Percentiles rank a stretch among this genome's conserved stretches.
phyloP scores from a whole-genome alignment of 257 asterid species.

The Leonotis leonurus region DNA sequence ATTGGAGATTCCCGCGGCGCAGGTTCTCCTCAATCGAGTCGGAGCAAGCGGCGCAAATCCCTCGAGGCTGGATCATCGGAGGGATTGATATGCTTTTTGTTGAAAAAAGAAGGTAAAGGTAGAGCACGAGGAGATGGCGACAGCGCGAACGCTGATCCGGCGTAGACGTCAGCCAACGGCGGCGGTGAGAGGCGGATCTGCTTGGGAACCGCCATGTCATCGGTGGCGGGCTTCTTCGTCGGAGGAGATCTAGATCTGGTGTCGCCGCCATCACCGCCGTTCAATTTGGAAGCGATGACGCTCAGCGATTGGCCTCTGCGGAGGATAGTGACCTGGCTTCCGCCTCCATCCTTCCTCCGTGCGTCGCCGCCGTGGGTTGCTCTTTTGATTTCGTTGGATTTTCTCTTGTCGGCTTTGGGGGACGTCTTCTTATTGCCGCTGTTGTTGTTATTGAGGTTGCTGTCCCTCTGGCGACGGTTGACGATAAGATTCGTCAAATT shows the following conservation, averaged over 20 bases:
- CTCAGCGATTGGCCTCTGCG: constrained; percentile 54
- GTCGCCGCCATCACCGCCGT: constrained; percentile 19
- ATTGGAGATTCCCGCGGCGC: not conserved
- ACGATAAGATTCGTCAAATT: constrained; percentile 14
- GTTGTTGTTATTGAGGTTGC: constrained; percentile 4
- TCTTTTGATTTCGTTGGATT: constrained; percentile 22
- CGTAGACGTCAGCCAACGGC: constrained; percentile 35
- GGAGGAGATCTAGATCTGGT: not conserved
- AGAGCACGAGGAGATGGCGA: constrained; percentile 73
- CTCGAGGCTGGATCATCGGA: constrained; percentile 49
- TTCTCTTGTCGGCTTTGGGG: constrained; percentile 32
- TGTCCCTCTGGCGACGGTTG: constrained; percentile 19
- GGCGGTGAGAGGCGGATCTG: constrained; percentile 31
- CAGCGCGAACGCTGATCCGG: constrained; percentile 53
- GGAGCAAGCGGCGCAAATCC: constrained; percentile 49
- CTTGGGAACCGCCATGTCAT: constrained; percentile 42
- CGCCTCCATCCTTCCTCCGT: constrained; percentile 27
- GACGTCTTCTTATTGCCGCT: constrained; percentile 19
- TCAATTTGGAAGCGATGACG: constrained; percentile 27
- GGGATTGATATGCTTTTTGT: constrained; percentile 17
- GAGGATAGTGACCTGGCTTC: constrained; percentile 27
- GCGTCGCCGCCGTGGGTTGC: constrained; percentile 20
- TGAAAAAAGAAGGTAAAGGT: constrained; percentile 64
- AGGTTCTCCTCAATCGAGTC: constrained; percentile 29
- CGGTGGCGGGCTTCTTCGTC: constrained; percentile 22